Conservation (phyloP, 2,329 filamentous ascomycete species). For the Fusarium graminum region DNA sequence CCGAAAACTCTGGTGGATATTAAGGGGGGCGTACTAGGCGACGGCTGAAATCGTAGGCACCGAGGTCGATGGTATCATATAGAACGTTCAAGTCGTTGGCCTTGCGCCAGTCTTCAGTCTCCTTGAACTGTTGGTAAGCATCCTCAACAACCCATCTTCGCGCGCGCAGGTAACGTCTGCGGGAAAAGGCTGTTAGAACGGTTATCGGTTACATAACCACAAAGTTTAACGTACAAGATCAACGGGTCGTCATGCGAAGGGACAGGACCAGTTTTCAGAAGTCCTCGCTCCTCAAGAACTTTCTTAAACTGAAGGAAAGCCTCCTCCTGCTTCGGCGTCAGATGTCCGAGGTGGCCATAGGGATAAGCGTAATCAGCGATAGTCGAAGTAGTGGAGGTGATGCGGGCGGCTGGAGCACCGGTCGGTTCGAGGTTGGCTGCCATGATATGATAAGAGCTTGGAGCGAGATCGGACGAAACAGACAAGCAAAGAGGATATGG, state of each 20-base stretch:
- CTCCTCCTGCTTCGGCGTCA: conserved; percentile 75
- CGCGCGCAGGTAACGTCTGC: conserved; percentile 86
- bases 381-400: conserved; percentile 50
- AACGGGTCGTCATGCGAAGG: conserved; percentile 80
- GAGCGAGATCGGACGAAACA: conserved; percentile 4
- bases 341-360: conserved; percentile 82
- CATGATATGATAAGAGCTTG: conserved; percentile 36
- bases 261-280: conserved; percentile 69
- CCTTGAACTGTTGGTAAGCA: conserved; percentile 85
- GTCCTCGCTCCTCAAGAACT: conserved; percentile 72
- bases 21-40: conserved; percentile 69
- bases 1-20: neutral
- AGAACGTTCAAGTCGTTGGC: conserved; percentile 82
- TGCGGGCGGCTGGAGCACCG: conserved; percentile 47
- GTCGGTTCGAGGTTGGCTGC: conserved; percentile 44
- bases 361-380: conserved; percentile 69
- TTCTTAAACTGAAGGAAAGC: conserved; percentile 80
- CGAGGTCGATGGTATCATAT: conserved; percentile 87
- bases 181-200: conserved; percentile 31
- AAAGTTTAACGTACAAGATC: conserved; percentile 68
- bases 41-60: conserved; percentile 84
- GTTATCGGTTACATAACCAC: conserved; percentile 9
- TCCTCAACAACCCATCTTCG: conserved; percentile 83
- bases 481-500: conserved; percentile 14
- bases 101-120: conserved; percentile 88